Evolutionary conservation across 2,329 filamentous ascomycete species (phyloP).

Genomic region (Albifimbria verrucaria): DNA sequence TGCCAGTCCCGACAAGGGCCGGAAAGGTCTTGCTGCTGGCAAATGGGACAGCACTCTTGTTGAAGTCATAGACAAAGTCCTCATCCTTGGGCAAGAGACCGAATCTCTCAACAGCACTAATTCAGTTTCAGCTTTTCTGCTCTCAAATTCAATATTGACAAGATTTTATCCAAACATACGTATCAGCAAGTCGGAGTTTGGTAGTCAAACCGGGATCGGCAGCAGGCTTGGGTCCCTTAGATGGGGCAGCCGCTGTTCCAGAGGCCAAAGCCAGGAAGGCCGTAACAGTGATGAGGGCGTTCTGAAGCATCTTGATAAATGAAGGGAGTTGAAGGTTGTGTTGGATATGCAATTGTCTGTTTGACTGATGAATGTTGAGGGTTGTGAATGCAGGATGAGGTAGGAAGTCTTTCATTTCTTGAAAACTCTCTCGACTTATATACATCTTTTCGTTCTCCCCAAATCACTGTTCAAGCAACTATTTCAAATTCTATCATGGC

Average conservation of each 20-base stretch:
- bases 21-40: conserved; percentile 49
- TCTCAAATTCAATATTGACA: not conserved
- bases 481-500: too few relatives aligned
- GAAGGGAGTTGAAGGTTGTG: too few relatives aligned
- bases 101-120: conserved; percentile 33
- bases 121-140: not conserved
- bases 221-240: not conserved
- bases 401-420: too few relatives aligned
- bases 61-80: conserved; percentile 44
- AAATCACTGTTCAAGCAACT: too few relatives aligned
- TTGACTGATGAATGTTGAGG: too few relatives aligned
- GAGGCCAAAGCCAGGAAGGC: not conserved
- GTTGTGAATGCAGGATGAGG: too few relatives aligned
- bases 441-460: too few relatives aligned
- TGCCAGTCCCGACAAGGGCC: conserved; percentile 46
- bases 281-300: too few relatives aligned
- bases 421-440: too few relatives aligned
- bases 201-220: conserved; percentile 19
- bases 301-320: too few relatives aligned
- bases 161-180: conserved; percentile 19
- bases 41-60: conserved; percentile 38
- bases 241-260: not conserved
- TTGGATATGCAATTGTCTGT: too few relatives aligned
- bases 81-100: conserved; percentile 34
- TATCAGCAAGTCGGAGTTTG: conserved; percentile 29